These are phyloP conservation scores for Tuber calosporum DNA, from an alignment of 495 filamentous ascomycete genomes.

Conservation along the genomic window DNA sequence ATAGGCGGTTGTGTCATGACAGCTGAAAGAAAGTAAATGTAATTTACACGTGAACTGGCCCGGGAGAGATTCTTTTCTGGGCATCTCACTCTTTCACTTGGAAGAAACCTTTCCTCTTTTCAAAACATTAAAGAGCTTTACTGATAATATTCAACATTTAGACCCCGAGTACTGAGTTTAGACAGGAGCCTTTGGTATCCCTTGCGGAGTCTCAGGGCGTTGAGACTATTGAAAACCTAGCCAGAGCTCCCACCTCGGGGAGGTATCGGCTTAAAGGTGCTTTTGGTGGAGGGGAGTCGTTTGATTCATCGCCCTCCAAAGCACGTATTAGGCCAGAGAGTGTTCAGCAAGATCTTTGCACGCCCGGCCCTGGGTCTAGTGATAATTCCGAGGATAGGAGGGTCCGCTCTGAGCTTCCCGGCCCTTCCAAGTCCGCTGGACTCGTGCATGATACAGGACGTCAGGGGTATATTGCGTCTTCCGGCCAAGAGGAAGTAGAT, in stretches of 20 bases:
- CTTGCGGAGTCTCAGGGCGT: neutral
- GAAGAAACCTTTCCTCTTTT: neutral
- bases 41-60: neutral
- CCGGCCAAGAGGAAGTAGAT: neutral
- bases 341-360: neutral
- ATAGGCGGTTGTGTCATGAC: neutral
- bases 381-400: neutral
- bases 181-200: neutral
- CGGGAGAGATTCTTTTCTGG: neutral
- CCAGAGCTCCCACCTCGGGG: neutral
- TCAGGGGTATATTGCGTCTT: neutral
- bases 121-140: neutral
- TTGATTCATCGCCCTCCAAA: neutral
- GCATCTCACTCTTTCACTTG: neutral
- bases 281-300: neutral
- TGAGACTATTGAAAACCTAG: neutral
- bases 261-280: neutral
- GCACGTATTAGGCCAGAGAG: neutral
- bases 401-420: neutral
- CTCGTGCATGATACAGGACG: neutral
- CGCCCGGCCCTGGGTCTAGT: neutral
- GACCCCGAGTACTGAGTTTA: neutral
- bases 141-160: neutral
- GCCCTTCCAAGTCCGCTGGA: neutral
- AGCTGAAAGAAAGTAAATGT: neutral